Percentiles rank a stretch among this genome's conserved stretches.
These are phyloP conservation scores for Sphagnum fallax DNA, from an alignment of 228 moss, liverwort and hornwort genomes.

Conservation along the genomic window DNA sequence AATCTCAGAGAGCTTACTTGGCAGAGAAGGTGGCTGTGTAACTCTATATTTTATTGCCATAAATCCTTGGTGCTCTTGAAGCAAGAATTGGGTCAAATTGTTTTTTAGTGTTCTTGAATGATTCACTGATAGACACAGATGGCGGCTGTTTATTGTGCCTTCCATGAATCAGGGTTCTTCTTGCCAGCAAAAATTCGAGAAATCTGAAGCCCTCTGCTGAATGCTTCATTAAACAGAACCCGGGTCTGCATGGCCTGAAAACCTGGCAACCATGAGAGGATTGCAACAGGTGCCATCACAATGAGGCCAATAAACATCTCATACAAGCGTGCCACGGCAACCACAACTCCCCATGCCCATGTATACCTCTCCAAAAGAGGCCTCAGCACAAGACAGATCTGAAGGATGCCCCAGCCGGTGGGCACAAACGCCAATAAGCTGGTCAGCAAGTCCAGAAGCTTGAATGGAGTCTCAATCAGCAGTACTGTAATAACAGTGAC, in stretches of 20 bases:
- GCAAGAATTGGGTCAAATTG: too few species aligned
- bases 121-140: too few species aligned
- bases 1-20: too few species aligned
- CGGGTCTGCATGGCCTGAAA: conserved; percentile 98
- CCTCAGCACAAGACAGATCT: conserved; percentile 65
- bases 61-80: too few species aligned
- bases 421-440: conserved; percentile 86
- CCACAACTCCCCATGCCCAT: conserved; percentile 58
- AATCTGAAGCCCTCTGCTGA: conserved; percentile 88
- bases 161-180: not conserved
- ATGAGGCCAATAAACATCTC: conserved; percentile 79
- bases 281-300: conserved; percentile 70
- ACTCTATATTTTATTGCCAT: too few species aligned
- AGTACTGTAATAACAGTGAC: conserved; percentile 36
- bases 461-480: conserved; percentile 58
- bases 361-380: conserved; percentile 53
- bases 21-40: too few species aligned
- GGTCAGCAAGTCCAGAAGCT: conserved; percentile 59
- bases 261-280: conserved; percentile 94
- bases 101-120: too few species aligned
- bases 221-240: conserved; percentile 94
- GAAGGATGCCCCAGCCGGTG: conserved; percentile 87
- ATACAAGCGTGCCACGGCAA: conserved; percentile 79
- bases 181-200: conserved; percentile 32
- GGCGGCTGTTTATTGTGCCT: too few species aligned